Evolutionary conservation across 495 filamentous ascomycete genomes (phyloP).

Genomic region (Umbilicaria muhlenbergii): DNA sequence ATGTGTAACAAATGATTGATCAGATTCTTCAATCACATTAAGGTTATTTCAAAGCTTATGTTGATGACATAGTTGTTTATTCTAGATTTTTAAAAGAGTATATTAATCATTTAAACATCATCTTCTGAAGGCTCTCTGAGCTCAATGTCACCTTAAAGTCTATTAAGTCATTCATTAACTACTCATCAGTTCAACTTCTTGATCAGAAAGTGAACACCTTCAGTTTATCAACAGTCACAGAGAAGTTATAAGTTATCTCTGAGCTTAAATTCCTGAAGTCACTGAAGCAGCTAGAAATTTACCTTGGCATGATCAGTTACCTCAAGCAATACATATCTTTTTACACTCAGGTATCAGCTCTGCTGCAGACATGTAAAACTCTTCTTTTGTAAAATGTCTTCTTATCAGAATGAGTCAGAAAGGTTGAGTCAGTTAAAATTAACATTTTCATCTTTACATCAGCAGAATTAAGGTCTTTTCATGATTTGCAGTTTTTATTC

Average conservation of each 20-base stretch:
- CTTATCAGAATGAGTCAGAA: too few relatives aligned
- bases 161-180: neutral
- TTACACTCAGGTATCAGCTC: neutral
- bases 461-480: neutral
- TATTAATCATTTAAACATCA: neutral
- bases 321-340: neutral
- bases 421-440: too few relatives aligned
- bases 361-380: neutral
- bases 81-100: conserved; percentile 1
- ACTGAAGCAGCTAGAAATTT: conserved; percentile 1
- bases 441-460: neutral
- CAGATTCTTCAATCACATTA: neutral
- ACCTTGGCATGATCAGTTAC: neutral
- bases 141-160: conserved; percentile 1
- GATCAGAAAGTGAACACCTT: conserved; percentile 1
- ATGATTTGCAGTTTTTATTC: neutral
- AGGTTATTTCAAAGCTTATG: neutral
- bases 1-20: conserved; percentile 1
- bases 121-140: neutral
- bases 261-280: neutral
- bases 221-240: neutral
- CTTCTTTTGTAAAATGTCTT: neutral
- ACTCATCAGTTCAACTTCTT: neutral
- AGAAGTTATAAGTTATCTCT: neutral
- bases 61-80: conserved; percentile 1